phyloP scores from a whole-genome alignment of 345 rosid species.

The Eucalyptus dawsonii region DNA sequence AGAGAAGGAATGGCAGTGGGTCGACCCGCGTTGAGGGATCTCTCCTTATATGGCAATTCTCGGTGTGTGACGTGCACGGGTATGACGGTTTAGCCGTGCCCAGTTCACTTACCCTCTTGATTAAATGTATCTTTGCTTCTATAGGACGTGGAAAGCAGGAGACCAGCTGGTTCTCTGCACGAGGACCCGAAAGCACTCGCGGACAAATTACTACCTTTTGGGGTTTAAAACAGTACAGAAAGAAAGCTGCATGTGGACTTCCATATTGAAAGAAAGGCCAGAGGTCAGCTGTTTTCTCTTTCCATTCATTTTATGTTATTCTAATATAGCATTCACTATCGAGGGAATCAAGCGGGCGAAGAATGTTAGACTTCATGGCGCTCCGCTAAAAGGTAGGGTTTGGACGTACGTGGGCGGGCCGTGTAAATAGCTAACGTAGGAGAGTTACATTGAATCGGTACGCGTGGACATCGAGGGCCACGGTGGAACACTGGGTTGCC shows the following conservation, averaged over 20 bases:
- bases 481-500: neutral
- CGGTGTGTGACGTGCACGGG: neutral
- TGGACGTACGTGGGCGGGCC: neutral
- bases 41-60: neutral
- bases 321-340: neutral
- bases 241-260: neutral
- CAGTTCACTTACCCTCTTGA: neutral
- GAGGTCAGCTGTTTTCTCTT: neutral
- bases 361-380: neutral
- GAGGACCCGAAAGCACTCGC: neutral
- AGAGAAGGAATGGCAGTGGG: neutral
- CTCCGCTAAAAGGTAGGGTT: neutral
- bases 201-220: neutral
- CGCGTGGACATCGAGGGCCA: neutral
- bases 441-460: neutral
- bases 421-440: neutral
- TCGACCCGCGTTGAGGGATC: neutral
- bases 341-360: neutral
- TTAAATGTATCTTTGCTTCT: neutral
- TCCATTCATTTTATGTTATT: neutral
- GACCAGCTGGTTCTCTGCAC: neutral
- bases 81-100: neutral
- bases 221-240: neutral
- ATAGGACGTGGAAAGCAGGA: neutral
- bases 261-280: neutral